Conservation (phyloP, 2,329 filamentous ascomycete genomes). For the Aspergillus luchuensis region DNA sequence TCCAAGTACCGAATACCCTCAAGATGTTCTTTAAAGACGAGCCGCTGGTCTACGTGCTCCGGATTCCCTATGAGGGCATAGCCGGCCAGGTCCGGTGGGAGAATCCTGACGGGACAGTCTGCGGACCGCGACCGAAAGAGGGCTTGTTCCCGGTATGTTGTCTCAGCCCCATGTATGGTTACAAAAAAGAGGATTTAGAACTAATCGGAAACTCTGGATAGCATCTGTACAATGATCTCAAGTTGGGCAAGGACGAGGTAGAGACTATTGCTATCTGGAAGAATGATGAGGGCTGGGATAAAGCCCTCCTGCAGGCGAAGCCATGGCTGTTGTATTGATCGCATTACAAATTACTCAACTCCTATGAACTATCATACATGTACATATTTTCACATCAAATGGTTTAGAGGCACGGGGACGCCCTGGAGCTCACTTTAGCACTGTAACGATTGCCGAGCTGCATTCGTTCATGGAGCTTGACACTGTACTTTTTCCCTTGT, state of each 20-base stretch:
- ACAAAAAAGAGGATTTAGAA: background rate
- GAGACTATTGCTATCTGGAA: conserved; percentile 42
- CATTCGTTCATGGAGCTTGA: too few relatives aligned
- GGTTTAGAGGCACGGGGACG: background rate
- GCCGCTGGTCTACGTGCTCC: conserved; percentile 40
- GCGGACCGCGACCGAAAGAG: conserved; percentile 39
- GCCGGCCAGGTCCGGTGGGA: conserved; percentile 40
- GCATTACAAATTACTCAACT: background rate
- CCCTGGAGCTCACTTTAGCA: background rate
- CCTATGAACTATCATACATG: background rate
- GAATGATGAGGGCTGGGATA: conserved; percentile 42
- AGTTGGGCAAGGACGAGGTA: conserved; percentile 40
- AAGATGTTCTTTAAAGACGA: conserved; percentile 42
- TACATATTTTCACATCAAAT: background rate
- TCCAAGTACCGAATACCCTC: conserved; percentile 42
- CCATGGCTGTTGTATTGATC: conserved; percentile 40
- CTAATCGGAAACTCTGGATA: conserved; percentile 12
- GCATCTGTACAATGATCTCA: conserved; percentile 44
- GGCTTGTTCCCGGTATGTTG: conserved; percentile 44
- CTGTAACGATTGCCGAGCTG: background rate
- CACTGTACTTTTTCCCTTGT: background rate
- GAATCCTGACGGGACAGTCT: conserved; percentile 39
- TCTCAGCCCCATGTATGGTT: background rate
- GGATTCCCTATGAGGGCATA: conserved; percentile 36
- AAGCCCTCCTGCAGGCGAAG: conserved; percentile 34